Conservation (phyloP, 2,329 filamentous ascomycete genomes). For the Grosmannia penicillata region DNA sequence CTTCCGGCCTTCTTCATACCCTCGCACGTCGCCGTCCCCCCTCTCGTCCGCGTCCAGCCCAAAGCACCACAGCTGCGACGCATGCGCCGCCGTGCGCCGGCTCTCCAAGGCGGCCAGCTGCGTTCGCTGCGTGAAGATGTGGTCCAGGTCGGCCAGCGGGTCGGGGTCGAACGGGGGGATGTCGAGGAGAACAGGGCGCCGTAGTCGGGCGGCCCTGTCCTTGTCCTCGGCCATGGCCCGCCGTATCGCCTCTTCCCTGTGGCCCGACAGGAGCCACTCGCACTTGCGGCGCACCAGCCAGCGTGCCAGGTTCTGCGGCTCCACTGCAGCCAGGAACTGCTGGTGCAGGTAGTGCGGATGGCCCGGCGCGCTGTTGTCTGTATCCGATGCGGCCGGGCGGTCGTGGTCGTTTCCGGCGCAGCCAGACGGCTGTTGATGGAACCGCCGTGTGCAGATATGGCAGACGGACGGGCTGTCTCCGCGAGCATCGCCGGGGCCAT, state of each 20-base stretch:
- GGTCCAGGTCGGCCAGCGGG: constrained; percentile 3
- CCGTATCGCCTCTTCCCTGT: constrained; percentile 6
- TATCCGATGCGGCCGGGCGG: background rate
- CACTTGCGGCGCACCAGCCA: constrained; percentile 7
- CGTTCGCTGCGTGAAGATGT: constrained; percentile 3
- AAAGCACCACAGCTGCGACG: constrained; percentile 7
- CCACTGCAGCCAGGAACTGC: background rate
- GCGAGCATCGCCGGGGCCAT: background rate
- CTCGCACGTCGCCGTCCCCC: too few relatives aligned
- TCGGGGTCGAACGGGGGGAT: constrained; percentile 9
- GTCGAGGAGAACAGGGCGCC: constrained; percentile 5
- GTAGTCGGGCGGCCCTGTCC: too few relatives aligned
- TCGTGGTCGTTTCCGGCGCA: too few relatives aligned
- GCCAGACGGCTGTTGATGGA: background rate
- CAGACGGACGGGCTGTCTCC: background rate
- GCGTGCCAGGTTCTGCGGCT: background rate
- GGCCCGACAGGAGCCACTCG: constrained; percentile 9
- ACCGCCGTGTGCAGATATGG: background rate
- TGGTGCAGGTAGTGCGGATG: constrained; percentile 7
- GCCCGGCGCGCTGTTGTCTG: background rate
- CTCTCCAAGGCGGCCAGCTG: constrained; percentile 4
- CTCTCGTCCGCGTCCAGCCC: background rate
- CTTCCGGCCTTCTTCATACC: too few relatives aligned
- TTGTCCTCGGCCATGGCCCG: background rate
- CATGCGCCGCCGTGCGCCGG: background rate